Evolutionary conservation across 257 asterid species (phyloP), one percentile per base, ranked within the genome.

Genomic region (Coffea eugenioides): DNA sequence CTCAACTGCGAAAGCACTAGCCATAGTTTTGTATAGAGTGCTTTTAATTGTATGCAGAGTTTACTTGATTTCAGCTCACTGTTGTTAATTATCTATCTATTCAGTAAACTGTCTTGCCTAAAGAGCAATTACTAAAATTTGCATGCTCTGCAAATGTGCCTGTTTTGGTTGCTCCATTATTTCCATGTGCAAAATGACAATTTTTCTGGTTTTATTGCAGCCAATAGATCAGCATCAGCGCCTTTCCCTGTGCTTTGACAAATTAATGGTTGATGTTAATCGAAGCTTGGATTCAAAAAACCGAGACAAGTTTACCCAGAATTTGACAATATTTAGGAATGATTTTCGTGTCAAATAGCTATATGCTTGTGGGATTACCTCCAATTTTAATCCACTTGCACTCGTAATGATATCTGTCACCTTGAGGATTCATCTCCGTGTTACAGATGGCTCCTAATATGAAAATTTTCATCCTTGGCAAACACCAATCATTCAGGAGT

Each of bases 301-400:
- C 86, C 88, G 98, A 80, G 99, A 94, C 85, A 96, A 96, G 90
- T 96, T 96, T 81, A 92, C 99, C 14, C 97, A 93, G 31, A 96
- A 96, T 83, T 83, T 96, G 61, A 90, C 97, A 62, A 75, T 89
- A 65, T 93, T 92, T 83, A 87, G 99, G 88, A 86, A 89, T 56
- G 97, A 93, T 49, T 95, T 95, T 86, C 98, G 98, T 36, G 90
- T 87, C 85, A 93, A 94, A 87, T 93, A 90, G 76, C 68, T 61
- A 31, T 31, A 31, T 31, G 31, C 31, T 31, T 31, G 45, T 46
- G 18, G 20, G 23, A 11, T 23, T 20, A 27, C 48, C 51, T 71
- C 39, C 8, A 1, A 20, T 62, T 31, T 11, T 49, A 49, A 43
- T 18, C 8, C 20, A 34, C 25, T 20, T 2, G 54, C 74, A 68